These are phyloP conservation scores for Parmelia sp. DNA, from an alignment of 495 filamentous ascomycete species.

Conservation along the genomic window DNA sequence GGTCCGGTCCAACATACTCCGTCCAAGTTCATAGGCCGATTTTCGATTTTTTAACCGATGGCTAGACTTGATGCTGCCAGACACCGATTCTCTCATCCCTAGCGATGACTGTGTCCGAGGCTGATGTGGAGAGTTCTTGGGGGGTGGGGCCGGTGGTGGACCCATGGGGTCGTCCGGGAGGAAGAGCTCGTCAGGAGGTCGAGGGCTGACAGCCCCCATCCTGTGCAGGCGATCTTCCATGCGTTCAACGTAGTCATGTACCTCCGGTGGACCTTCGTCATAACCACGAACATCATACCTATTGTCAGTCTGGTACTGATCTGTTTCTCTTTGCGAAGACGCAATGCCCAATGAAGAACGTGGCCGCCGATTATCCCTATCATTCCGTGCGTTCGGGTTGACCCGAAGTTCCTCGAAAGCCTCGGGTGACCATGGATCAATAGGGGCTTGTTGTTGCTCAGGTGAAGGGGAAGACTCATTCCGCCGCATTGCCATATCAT, in stretches of 20 bases:
- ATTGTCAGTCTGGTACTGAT: background rate
- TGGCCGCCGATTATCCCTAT: constrained; percentile 43
- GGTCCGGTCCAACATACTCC: constrained; percentile 61
- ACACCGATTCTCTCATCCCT: constrained; percentile 26
- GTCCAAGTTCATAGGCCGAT: constrained; percentile 77
- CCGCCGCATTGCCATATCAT: constrained; percentile 71
- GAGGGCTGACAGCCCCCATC: constrained; percentile 57
- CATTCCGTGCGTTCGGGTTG: constrained; percentile 29
- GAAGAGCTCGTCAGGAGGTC: constrained; percentile 35
- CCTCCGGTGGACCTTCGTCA: constrained; percentile 57
- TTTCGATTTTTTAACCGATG: constrained; percentile 53
- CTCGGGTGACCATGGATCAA: constrained; percentile 87
- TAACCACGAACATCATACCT: constrained; percentile 46
- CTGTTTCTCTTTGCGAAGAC: constrained; percentile 17
- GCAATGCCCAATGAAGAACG: constrained; percentile 65
- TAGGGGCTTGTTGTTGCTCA: constrained; percentile 42
- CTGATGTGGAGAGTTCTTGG: constrained; percentile 38
- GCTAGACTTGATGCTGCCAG: constrained; percentile 30
- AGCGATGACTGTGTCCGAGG: constrained; percentile 42
- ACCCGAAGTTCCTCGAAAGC: constrained; percentile 62
- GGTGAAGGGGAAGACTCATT: constrained; percentile 43
- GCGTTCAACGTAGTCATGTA: constrained; percentile 78
- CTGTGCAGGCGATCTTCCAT: constrained; percentile 77
- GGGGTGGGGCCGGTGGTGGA: constrained; percentile 37
- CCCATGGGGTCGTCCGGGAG: constrained; percentile 28